phyloP scores from a whole-genome alignment of 1,284 basidiomycete genomes.

The Tausonia pullulans region DNA sequence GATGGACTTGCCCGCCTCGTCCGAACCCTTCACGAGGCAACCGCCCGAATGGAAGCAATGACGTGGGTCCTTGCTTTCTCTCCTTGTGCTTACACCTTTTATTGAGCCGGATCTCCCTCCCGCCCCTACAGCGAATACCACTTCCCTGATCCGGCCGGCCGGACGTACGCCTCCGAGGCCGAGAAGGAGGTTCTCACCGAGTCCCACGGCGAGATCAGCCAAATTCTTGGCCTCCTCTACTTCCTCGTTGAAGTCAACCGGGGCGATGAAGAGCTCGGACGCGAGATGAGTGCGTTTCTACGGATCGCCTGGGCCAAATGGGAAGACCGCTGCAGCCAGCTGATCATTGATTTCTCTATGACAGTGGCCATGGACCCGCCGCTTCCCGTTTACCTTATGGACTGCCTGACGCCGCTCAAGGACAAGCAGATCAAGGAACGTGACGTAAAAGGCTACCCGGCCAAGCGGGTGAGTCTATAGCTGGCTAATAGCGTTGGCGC shows the following conservation, averaged over 20 bases:
- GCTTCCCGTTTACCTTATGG: constrained; percentile 83
- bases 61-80: constrained; percentile 17
- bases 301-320: no score
- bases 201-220: constrained; percentile 53
- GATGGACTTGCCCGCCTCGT: constrained; percentile 78
- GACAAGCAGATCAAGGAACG: constrained; percentile 87
- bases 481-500: background rate
- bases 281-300: constrained; percentile 72
- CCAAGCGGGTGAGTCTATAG: constrained; percentile 63
- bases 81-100: no score
- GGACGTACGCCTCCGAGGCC: no score
- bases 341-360: background rate
- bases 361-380: constrained; percentile 91
- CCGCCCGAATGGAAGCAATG: constrained; percentile 55
- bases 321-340: no score
- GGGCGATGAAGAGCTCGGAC: constrained; percentile 81
- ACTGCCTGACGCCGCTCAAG: constrained; percentile 72
- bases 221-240: constrained; percentile 85
- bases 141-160: no score
- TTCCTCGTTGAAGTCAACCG: constrained; percentile 87
- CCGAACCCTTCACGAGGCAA: constrained; percentile 80
- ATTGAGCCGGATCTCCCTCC: no score
- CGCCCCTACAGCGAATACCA: no score
- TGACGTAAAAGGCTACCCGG: constrained; percentile 86
- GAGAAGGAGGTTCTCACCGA: no score